phyloP scores from a whole-genome alignment of 352 stramenopile genomes.

The Aphanomyces stellatus region DNA sequence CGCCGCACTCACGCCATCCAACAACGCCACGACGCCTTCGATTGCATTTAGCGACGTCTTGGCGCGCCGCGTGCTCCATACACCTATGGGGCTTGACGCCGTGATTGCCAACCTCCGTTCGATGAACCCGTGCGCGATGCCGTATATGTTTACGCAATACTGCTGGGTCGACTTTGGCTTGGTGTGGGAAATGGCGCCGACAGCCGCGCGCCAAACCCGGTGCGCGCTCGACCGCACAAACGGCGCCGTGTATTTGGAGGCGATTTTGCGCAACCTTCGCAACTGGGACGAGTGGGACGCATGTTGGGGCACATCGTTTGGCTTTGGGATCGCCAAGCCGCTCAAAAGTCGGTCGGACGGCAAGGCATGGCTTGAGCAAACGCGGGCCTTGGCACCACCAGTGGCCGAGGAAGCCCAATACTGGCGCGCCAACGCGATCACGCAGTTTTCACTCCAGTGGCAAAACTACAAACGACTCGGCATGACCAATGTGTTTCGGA shows the following conservation, averaged over 20 bases:
- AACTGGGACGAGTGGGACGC: not conserved
- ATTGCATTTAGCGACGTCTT: not conserved
- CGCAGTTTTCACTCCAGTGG: constrained; percentile 13
- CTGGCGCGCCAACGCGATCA: not conserved
- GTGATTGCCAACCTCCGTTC: not conserved
- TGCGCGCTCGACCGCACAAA: not conserved
- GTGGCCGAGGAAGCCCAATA: not conserved
- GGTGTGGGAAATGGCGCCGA: constrained; percentile 1
- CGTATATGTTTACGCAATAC: constrained; percentile 18
- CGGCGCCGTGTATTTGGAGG: constrained; percentile 10
- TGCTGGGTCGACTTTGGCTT: constrained; percentile 12
- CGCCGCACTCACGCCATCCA: not conserved
- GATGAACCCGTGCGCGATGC: constrained; percentile 15
- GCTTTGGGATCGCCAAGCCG: not conserved
- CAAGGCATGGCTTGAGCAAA: not conserved
- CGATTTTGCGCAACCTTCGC: not conserved
- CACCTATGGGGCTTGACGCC: not conserved
- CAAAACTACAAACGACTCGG: constrained; percentile 18
- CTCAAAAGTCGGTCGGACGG: not conserved
- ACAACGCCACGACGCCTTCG: not conserved
- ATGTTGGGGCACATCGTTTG: constrained; percentile 8
- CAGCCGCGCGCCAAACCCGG: not conserved
- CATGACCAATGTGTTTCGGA: not conserved
- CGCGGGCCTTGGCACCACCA: not conserved
- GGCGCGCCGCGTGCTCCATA: not conserved